phyloP scores from a whole-genome alignment of 352 stramenopile genomes.

The Lagenidium giganteum region DNA sequence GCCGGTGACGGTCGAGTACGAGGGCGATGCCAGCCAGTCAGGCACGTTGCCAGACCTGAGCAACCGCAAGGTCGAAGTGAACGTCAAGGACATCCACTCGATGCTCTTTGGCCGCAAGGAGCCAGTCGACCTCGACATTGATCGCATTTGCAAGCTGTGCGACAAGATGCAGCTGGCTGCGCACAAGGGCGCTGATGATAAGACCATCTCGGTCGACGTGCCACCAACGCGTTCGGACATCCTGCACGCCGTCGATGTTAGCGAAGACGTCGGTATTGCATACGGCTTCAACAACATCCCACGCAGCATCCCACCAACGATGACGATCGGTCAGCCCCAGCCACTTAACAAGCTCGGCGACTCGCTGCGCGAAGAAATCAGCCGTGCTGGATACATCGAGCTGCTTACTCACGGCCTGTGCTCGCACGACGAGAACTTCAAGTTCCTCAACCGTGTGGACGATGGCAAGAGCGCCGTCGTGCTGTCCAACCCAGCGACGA shows the following conservation, averaged over 20 bases:
- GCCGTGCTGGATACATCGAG: conserved; percentile 96
- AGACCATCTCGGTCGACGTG: conserved; percentile 90
- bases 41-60: conserved; percentile 93
- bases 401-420: conserved; percentile 97
- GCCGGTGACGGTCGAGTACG: conserved; percentile 96
- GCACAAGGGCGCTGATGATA: conserved; percentile 38
- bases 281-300: conserved; percentile 99
- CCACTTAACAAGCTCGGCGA: conserved; percentile 98
- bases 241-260: conserved; percentile 98
- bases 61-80: conserved; percentile 83
- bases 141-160: conserved; percentile 91
- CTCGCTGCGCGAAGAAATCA: conserved; percentile 97
- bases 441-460: conserved; percentile 84
- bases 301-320: conserved; percentile 91
- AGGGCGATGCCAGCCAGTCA: conserved; percentile 63
- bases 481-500: conserved; percentile 97
- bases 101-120: conserved; percentile 83
- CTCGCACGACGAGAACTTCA: conserved; percentile 98
- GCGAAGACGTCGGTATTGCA: conserved; percentile 99
- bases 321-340: conserved; percentile 94
- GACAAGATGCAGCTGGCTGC: conserved; percentile 99
- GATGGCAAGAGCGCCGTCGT: conserved; percentile 88
- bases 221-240: conserved; percentile 98
- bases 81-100: conserved; percentile 84
- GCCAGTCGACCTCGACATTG: conserved; percentile 75